Evolutionary conservation across 768 basidiomycete species (phyloP).

Genomic region (Termitomyces heimii): DNA sequence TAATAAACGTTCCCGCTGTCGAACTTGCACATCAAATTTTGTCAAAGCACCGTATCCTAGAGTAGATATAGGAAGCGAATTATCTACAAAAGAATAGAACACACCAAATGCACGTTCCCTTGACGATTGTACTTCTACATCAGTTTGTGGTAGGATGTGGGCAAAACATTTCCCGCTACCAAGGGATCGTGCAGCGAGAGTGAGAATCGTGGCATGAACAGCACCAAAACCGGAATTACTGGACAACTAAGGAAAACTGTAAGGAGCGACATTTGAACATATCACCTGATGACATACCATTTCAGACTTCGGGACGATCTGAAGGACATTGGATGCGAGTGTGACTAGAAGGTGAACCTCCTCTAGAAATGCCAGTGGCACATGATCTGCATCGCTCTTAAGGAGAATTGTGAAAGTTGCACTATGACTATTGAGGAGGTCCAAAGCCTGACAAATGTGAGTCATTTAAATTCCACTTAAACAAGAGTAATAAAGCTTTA

Average conservation of each 20-base stretch:
- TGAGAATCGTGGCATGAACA: conserved; percentile 74
- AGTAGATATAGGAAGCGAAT: neutral
- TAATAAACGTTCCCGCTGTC: conserved; percentile 49
- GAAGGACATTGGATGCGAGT: conserved; percentile 61
- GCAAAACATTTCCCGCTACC: conserved; percentile 53
- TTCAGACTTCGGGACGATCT: conserved; percentile 70
- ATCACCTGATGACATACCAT: conserved; percentile 44
- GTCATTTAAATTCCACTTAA: neutral
- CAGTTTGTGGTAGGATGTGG: conserved; percentile 55
- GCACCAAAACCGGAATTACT: conserved; percentile 78
- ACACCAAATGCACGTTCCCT: conserved; percentile 50
- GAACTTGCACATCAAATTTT: conserved; percentile 55
- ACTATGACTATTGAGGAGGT: conserved; percentile 78
- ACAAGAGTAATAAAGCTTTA: neutral
- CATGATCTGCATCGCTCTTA: conserved; percentile 61
- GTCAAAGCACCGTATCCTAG: conserved; percentile 47
- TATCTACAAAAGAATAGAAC: conserved; percentile 7
- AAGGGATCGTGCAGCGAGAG: conserved; percentile 68
- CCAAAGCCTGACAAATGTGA: conserved; percentile 49
- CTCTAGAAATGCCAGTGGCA: conserved; percentile 62
- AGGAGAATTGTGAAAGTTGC: conserved; percentile 81
- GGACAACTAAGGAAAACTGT: conserved; percentile 32
- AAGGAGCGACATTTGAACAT: neutral
- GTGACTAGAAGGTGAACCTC: conserved; percentile 78
- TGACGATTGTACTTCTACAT: conserved; percentile 55